Base-by-base conservation (phyloP, 1,284 basidiomycete species). In the Abortiporus biennis region DNA sequence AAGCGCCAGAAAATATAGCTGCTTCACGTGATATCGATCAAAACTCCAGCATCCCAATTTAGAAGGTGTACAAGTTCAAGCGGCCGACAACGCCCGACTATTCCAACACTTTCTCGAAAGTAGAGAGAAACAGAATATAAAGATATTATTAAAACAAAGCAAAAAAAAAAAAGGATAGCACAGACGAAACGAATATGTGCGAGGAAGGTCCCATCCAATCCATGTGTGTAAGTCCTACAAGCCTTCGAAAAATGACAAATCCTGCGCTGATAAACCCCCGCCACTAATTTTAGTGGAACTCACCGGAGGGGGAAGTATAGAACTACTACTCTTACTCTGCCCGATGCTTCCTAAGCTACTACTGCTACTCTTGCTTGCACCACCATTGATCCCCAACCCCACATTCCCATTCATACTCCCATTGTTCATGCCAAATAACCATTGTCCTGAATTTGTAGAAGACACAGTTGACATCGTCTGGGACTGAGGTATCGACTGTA, bases 211-310 rank as follows among this genome's bases (percentile, higher is more conserved):
- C 38, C 6, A 40, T 13, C 4, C 4, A 4, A 38, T 16, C 8
- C 6, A 24, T n/a, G n/a, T n/a, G n/a, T n/a, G n/a, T n/a, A n/a
- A n/a, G n/a, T n/a, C n/a, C n/a, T n/a, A 83, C 33, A 81, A 51
- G 16, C 80, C 76, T 58, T 85, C 83, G 52, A 85, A 85, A 53
- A 85, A 85, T n/a, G 77, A 82, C 44, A 85, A 56, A 65, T 85
- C 83, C 58, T 83, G 80, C 6, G 81, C 80, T 3, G 78, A 79
- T 36, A 85, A 57, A 4, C 76, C 76, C 6, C 76, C 48, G n/a
- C n/a, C n/a, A n/a, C n/a, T n/a, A n/a, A n/a, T n/a, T n/a, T n/a
- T n/a, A n/a, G n/a, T n/a, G n/a, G n/a, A n/a, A n/a, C n/a, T n/a
- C n/a, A n/a, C n/a, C n/a, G n/a, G n/a, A n/a, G n/a, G n/a, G n/a